A percentile compares a stretch with the other conserved stretches of the same genome.
Conservation (phyloP, 495 filamentous ascomycete species). For the Trichoderma erinaceum region DNA sequence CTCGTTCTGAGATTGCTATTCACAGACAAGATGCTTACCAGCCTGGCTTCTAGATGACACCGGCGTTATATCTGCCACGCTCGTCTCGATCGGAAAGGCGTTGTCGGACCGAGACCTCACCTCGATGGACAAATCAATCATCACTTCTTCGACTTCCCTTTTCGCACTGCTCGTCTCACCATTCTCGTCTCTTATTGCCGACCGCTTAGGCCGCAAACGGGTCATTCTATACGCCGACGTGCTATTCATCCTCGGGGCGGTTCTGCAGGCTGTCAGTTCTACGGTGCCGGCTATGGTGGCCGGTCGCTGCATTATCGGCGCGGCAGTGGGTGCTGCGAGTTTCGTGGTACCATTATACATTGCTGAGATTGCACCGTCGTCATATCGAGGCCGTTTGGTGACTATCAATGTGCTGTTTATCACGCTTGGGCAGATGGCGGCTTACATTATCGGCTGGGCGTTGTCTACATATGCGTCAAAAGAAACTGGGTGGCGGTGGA, state of each 20-base stretch:
- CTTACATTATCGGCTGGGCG: constrained; percentile 70
- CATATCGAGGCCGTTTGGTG: constrained; percentile 68
- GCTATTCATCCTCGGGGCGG: constrained; percentile 69
- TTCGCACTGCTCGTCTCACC: constrained; percentile 76
- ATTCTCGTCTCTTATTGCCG: constrained; percentile 67
- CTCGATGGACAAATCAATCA: constrained; percentile 73
- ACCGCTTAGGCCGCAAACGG: constrained; percentile 63
- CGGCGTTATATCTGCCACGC: constrained; percentile 82
- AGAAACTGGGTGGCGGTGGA: constrained; percentile 71
- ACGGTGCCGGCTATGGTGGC: constrained; percentile 65
- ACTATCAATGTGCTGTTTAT: constrained; percentile 75
- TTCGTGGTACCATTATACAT: constrained; percentile 83
- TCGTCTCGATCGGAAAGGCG: constrained; percentile 70
- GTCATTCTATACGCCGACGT: constrained; percentile 75
- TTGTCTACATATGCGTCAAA: constrained; percentile 47
- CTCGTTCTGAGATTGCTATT: neutral
- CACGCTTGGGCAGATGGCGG: constrained; percentile 78
- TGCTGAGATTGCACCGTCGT: constrained; percentile 72
- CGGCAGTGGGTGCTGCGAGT: constrained; percentile 76
- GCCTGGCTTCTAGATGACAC: constrained; percentile 56
- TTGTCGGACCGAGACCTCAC: constrained; percentile 62
- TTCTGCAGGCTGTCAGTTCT: constrained; percentile 59
- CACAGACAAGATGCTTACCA: constrained; percentile 22
- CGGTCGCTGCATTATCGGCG: constrained; percentile 74
- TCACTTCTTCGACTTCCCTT: constrained; percentile 76